Evolutionary conservation across 2,329 filamentous ascomycete species (phyloP), one percentile per base, ranked within the genome.

Genomic region (Fusarium sp.): DNA sequence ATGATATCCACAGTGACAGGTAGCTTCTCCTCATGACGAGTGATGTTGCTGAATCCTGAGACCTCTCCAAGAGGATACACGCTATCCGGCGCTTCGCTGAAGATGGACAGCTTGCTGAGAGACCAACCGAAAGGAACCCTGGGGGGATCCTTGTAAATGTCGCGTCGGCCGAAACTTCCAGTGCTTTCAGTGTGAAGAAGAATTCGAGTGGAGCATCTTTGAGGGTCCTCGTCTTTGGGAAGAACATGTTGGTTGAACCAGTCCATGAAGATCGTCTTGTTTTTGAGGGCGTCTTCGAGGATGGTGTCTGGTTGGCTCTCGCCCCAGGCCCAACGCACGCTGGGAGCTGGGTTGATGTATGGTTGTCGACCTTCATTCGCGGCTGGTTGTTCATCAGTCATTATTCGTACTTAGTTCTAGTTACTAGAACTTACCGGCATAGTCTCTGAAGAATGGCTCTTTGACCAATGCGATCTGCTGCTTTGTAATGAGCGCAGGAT

Each of bases 181-280:
- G 34, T 37, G 18, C 34, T 37, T 12, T 37, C 34, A 12, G 34
- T 37, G 10, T 37, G 34, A 10, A 37, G 34, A 7, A 37, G 18
- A n/a, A 37, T 37, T n/a, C 34, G 6, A 37, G 18, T 12, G 18
- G 34, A 37, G 2, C 34, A 37, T 12, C 18, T 37, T 7, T 37
- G 18, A 2, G 18, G 6, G 1, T 37, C 18, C 0, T 37, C 18
- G 18, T 37, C 34, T n/a, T 2, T n/a, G 2, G 34, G 34, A n/a
- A 37, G 34, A 12, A 37, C 34, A 0, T 12, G 10, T 3, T n/a
- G 2, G 34, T 37, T 37, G 34, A 37, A 37, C 34, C 34, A 37
- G 34, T 37, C 18, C 34, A 37, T 37, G 10, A 37, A 37, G 18
- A 37, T 37, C 10, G 34, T 37, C 18, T 37, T 37, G 34, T 37